Percentiles rank a stretch among this genome's conserved stretches.
Conservation (phyloP, 2,329 filamentous ascomycete species). For the Penicillium oxalicum region DNA sequence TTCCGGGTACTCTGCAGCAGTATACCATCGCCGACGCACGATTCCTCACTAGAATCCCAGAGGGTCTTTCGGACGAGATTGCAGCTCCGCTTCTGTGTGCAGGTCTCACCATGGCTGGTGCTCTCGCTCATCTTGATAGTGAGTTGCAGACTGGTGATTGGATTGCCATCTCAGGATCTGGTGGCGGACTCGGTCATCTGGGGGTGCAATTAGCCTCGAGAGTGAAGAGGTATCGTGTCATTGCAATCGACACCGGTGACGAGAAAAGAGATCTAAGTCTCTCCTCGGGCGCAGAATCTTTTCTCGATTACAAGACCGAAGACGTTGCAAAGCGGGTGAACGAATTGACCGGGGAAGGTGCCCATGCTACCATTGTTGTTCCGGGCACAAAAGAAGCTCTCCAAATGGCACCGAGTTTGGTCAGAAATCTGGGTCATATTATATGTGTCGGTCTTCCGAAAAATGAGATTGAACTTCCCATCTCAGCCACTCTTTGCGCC, state of each 20-base stretch:
- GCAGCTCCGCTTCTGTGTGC: constrained; percentile 18
- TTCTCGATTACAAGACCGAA: constrained; percentile 19
- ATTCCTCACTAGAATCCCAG: constrained; percentile 17
- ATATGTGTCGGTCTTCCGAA: constrained; percentile 18
- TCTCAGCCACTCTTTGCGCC: constrained; percentile 21
- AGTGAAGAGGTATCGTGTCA: constrained; percentile 54
- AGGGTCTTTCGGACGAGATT: constrained; percentile 12
- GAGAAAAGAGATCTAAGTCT: constrained; percentile 17
- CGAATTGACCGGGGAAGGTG: constrained; percentile 17
- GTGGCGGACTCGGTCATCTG: constrained; percentile 51
- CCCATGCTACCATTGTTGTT: constrained; percentile 19
- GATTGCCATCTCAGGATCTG: constrained; percentile 45
- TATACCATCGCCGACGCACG: constrained; percentile 20
- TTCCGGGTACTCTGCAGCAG: constrained; percentile 23
- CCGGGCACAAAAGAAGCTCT: constrained; percentile 18
- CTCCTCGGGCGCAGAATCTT: constrained; percentile 15
- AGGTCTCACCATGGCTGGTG: constrained; percentile 19
- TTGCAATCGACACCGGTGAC: constrained; percentile 34
- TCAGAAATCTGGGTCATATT: constrained; percentile 19
- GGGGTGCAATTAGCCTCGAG: constrained; percentile 47
- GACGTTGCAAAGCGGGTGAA: constrained; percentile 16
- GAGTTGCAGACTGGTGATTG: constrained; percentile 24
- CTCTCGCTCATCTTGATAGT: constrained; percentile 13
- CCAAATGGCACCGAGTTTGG: constrained; percentile 13
- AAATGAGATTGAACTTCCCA: constrained; percentile 19